These are phyloP conservation scores for Metroxylon sagu DNA, from an alignment of 176 grass and related monocot genomes.

Conservation along the genomic window DNA sequence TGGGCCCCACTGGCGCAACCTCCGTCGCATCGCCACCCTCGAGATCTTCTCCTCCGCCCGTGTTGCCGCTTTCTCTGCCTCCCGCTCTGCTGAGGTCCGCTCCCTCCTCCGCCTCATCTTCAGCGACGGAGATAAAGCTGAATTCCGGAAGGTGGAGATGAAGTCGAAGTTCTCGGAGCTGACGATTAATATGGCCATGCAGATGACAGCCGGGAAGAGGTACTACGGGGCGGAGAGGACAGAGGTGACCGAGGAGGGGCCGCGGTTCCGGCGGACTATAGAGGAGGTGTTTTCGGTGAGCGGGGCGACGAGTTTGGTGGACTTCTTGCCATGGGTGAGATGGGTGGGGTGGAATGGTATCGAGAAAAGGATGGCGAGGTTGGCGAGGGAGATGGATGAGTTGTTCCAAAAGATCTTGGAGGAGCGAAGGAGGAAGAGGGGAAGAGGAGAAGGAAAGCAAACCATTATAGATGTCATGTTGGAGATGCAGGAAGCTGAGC, in stretches of 20 bases:
- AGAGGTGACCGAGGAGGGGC: not conserved
- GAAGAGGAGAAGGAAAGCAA: not conserved
- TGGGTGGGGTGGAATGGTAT: not conserved
- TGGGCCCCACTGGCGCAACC: constrained; percentile 1
- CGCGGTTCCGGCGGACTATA: not conserved
- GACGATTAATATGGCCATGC: not conserved
- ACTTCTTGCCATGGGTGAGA: not conserved
- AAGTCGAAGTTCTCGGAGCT: not conserved
- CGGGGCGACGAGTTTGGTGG: not conserved
- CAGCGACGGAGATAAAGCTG: not conserved
- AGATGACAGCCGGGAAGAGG: not conserved
- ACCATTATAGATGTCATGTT: not conserved
- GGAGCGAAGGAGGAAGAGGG: not conserved
- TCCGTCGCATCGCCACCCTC: constrained; percentile 1
- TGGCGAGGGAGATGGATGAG: not conserved
- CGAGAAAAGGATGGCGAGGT: not conserved
- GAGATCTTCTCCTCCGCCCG: not conserved
- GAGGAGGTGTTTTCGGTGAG: not conserved
- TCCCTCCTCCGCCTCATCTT: not conserved
- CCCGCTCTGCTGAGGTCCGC: not conserved
- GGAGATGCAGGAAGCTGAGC: not conserved
- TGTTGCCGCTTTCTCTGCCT: not conserved
- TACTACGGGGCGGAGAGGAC: not conserved
- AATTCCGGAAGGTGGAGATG: not conserved
- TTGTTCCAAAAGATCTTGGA: not conserved